Evolutionary conservation across 2,329 filamentous ascomycete species (phyloP), one percentile per base, ranked within the genome.

Genomic region (Diplodia mutila): DNA sequence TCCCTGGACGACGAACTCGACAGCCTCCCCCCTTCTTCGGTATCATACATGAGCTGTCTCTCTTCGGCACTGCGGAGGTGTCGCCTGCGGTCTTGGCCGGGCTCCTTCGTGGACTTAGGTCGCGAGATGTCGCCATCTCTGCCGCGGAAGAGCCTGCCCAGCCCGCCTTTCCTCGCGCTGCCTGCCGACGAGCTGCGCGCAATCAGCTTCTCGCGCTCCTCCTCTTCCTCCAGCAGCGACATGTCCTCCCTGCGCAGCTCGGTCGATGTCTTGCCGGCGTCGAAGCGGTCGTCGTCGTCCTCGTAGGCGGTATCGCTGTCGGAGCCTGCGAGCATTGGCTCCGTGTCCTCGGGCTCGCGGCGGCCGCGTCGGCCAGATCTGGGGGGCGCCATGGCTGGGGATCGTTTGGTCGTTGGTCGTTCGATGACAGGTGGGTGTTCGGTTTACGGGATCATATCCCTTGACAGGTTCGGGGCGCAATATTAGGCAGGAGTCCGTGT

Each of bases 341-440:
- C 55, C 49, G 69, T 25, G 67, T 70, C 67, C 75, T 74, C 29
- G 72, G 73, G 55, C 69, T 71, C 61, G 97, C 94, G 12, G 94
- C 93, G 78, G 93, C 97, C 8, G 90, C 94, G 25, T 91, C 91
- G 6, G 97, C 92, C 0, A 93, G 93, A 76, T 94, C 97, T 1
- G 91, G 93, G 77, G 97, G 61, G 49, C 14, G 61, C 61, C 61
- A 55, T 53, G 32, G 49, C 9, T 29, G 29, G n/a, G 27, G 49
- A 11, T 54, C 11, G 49, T 14, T 46, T 12, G 32, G 32, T 29
- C 4, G 8, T 1, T 32, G 61, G 27, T 23, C 27, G 25, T 6
- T 29, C 16, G 37, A 39, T 49, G 32, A 14, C 18, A 9, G 48
- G 25, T 39, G 18, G 48, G 32, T 16, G 49, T 37, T 32, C 6